phyloP scores from a whole-genome alignment of 768 basidiomycete genomes.

The Lentinus brumalis region DNA sequence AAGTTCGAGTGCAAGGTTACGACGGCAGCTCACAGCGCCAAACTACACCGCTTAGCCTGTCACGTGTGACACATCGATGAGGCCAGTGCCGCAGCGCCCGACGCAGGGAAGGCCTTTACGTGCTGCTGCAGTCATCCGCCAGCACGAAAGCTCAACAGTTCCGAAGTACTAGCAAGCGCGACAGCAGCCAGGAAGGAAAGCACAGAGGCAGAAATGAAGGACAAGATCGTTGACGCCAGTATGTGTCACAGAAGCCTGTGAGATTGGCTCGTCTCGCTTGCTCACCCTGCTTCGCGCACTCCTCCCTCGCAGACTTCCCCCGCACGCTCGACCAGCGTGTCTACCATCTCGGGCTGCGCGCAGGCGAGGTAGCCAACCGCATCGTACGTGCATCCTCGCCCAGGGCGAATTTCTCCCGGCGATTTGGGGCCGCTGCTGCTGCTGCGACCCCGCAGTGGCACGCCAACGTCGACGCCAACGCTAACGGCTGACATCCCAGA shows the following conservation, averaged over 20 bases:
- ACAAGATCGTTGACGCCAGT: conserved; percentile 19
- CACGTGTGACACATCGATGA: conserved; percentile 20
- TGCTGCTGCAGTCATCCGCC: conserved; percentile 2
- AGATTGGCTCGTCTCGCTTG: conserved; percentile 12
- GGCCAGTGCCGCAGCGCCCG: neutral
- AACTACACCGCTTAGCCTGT: conserved; percentile 6
- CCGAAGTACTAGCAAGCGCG: too few species aligned
- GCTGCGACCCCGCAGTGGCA: neutral
- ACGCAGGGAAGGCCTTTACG: neutral
- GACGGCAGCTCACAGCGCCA: neutral
- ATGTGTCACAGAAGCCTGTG: conserved; percentile 9
- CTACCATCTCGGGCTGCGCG: conserved; percentile 75
- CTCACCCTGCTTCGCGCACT: neutral
- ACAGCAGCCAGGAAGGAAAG: neutral
- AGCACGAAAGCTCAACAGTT: neutral
- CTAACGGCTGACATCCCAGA: conserved; percentile 38
- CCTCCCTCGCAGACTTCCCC: conserved; percentile 62
- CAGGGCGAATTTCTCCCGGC: too few species aligned
- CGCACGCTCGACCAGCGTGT: conserved; percentile 71
- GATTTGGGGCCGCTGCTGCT: too few species aligned
- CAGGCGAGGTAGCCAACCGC: conserved; percentile 80
- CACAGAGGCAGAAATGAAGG: conserved; percentile 5
- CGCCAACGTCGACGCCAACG: conserved; percentile 2
- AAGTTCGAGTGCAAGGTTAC: neutral
- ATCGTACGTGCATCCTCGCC: conserved; percentile 49